phyloP scores from a whole-genome alignment of 768 basidiomycete species.

The Rubroboletus pulcherrimus region DNA sequence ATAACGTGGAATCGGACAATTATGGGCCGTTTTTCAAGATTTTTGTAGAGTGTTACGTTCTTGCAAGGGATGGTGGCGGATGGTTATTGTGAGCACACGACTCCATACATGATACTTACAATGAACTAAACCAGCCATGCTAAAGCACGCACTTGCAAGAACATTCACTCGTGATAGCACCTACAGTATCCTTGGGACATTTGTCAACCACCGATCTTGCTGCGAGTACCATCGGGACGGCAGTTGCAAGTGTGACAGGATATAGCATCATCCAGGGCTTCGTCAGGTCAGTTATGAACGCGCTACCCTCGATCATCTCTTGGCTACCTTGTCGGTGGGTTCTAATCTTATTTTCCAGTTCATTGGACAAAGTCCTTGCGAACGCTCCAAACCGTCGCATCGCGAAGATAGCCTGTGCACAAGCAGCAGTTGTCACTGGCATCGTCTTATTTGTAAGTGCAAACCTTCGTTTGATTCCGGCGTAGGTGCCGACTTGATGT shows the following conservation, averaged over 20 bases:
- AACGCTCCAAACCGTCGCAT: conserved; percentile 8
- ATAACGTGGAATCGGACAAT: conserved; percentile 10
- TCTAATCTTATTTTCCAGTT: conserved; percentile 10
- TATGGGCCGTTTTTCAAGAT: conserved; percentile 5
- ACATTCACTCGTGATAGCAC: conserved; percentile 24
- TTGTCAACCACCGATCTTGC: conserved; percentile 52
- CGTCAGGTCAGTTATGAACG: conserved; percentile 34
- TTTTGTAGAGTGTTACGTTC: conserved; percentile 19
- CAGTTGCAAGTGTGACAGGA: conserved; percentile 39
- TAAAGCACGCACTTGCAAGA: conserved; percentile 21
- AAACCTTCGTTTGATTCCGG: neutral
- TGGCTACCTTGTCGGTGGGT: conserved; percentile 1
- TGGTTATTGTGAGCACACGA: conserved; percentile 19
- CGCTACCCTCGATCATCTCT: neutral
- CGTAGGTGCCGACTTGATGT: neutral
- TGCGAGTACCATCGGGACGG: conserved; percentile 41
- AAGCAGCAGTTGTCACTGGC: conserved; percentile 22
- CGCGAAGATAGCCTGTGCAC: conserved; percentile 18
- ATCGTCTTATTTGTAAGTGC: conserved; percentile 20
- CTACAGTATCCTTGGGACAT: conserved; percentile 45
- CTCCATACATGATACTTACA: neutral
- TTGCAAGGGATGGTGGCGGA: conserved; percentile 21
- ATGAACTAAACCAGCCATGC: conserved; percentile 3
- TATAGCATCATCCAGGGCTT: conserved; percentile 36
- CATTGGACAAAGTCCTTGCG: conserved; percentile 19